Evolutionary conservation across 768 basidiomycete genomes (phyloP).

Genomic region (Panaeolus cyanescens): DNA sequence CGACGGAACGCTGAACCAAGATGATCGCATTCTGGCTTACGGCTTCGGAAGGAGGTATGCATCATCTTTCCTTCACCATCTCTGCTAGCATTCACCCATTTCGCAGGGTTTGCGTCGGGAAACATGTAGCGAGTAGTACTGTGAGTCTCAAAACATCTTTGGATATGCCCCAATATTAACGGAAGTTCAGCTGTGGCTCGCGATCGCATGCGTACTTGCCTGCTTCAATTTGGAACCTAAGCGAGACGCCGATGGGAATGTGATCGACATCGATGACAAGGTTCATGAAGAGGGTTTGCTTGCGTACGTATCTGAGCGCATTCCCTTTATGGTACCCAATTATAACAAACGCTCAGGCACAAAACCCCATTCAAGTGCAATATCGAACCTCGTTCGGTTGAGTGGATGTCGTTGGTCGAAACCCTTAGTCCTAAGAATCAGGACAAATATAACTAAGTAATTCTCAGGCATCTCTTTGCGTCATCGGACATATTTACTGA

Average conservation of each 20-base stretch:
- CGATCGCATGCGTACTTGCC: constrained; percentile 8
- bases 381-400: constrained; percentile 18
- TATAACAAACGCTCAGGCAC: constrained; percentile 9
- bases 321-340: not conserved
- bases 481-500: too few species aligned
- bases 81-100: not conserved
- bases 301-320: not conserved
- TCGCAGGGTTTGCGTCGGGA: constrained; percentile 10
- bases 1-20: constrained; percentile 12
- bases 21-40: constrained; percentile 9
- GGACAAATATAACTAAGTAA: too few species aligned
- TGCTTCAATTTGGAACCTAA: constrained; percentile 4
- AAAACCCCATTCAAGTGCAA: constrained; percentile 19
- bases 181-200: constrained; percentile 10
- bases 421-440: too few species aligned
- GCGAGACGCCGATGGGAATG: constrained; percentile 10
- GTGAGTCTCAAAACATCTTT: not conserved
- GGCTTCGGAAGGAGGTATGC: constrained; percentile 9
- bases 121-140: constrained; percentile 5
- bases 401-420: constrained; percentile 15
- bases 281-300: not conserved
- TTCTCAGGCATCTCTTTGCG: too few species aligned
- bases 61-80: not conserved
- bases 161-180: not conserved
- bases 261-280: constrained; percentile 11